Evolutionary conservation across 306 rosid genomes (phyloP).

Genomic region (Alnus glutinosa): DNA sequence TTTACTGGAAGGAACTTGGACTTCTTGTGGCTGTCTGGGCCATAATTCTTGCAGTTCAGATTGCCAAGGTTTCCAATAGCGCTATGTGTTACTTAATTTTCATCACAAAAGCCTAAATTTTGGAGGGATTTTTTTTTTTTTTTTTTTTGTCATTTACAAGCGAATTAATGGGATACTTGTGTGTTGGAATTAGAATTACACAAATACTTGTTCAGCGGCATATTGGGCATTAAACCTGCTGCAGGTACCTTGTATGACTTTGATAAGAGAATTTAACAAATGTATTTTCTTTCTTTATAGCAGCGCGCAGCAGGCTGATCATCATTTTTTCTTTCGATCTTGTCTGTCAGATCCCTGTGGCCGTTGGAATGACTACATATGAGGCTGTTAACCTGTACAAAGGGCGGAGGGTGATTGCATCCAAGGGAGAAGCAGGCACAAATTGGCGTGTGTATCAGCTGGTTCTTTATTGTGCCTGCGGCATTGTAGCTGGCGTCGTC

Average conservation of each 20-base stretch:
- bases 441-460: constrained; percentile 49
- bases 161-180: background rate
- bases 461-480: constrained; percentile 52
- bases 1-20: constrained; percentile 84
- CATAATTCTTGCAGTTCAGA: constrained; percentile 70
- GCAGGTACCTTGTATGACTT: constrained; percentile 42
- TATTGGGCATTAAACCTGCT: constrained; percentile 58
- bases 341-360: constrained; percentile 61
- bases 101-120: background rate
- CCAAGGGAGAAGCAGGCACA: constrained; percentile 52
- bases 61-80: constrained; percentile 53
- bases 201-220: constrained; percentile 45
- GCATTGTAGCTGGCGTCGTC: constrained; percentile 74
- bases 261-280: background rate
- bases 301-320: no score
- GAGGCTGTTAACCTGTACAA: constrained; percentile 72
- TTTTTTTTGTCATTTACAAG: background rate
- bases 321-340: background rate
- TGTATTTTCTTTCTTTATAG: no score
- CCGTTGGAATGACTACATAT: constrained; percentile 64
- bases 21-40: constrained; percentile 82
- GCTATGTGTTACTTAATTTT: constrained; percentile 7
- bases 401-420: constrained; percentile 64
- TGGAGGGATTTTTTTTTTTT: constrained; percentile 7
- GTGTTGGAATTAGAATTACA: constrained; percentile 43